Evolutionary conservation across 2,329 filamentous ascomycete species (phyloP), one percentile per base, ranked within the genome.

Genomic region (Ascochyta lentis): DNA sequence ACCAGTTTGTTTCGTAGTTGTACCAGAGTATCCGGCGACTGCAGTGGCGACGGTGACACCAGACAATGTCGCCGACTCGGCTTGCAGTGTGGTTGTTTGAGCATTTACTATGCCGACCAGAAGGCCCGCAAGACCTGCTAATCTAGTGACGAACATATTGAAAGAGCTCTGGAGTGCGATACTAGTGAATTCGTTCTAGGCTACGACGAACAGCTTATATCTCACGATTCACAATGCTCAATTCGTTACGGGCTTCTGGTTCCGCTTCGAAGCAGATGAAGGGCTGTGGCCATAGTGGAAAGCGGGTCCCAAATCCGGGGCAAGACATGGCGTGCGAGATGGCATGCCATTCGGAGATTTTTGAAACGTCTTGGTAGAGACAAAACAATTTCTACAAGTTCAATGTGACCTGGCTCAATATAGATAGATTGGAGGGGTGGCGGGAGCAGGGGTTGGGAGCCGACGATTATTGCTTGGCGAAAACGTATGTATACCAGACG

Each of bases 1-100:
- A 3, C 3, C 12, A 39, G 3, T 6, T 1, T 31, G 6, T 8
- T 3, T 9, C 1, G 5, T 37, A n/a, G 29, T 43, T 44, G 12
- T 54, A 74, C 76, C 77, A 22, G 75, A 70, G 56, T 67, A 81
- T 2, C 79, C 80, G 19, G 76, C 54, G 26, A 76, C 71, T 0
- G 74, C 68, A 6, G 72, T 78, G 6, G 70, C 77, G 55, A 78
- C 72, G 2, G 63, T 74, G 8, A 78, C 78, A 13, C 79, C 80
- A 5, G 67, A 71, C 26, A 81, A 67, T 6, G 67, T 65, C 1
- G 75, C 79, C 49, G 74, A 68, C 61, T 82, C 80, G 7, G 80
- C 80, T 64, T 81, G 71, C 15, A 63, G 59, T 12, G 62, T 65
- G 3, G 51, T 61, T 6, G 59, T 64, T n/a, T 69, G 66, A n/a